Conservation (phyloP, 805 yeast species). For the Sungouiozyma intestinalis region DNA sequence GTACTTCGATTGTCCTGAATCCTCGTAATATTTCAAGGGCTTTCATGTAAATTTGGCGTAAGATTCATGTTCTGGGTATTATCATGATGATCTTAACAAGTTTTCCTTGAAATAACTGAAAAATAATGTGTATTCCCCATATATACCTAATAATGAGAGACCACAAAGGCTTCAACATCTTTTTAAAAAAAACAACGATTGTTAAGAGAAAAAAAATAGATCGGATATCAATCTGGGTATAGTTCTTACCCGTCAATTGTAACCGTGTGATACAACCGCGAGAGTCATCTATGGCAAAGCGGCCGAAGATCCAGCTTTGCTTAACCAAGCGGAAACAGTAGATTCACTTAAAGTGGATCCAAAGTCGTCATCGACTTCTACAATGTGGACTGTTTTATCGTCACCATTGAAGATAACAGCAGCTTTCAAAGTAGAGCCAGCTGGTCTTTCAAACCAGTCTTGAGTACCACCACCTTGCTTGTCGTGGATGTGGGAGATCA, state of each 20-base stretch:
- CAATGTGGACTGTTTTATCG: conserved; percentile 41
- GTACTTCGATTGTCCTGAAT: neutral
- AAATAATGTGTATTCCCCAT: too few relatives aligned
- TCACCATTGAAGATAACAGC: conserved; percentile 68
- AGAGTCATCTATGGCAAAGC: conserved; percentile 18
- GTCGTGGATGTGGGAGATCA: conserved; percentile 75
- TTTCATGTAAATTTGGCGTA: neutral
- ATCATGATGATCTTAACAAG: too few relatives aligned
- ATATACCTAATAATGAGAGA: neutral
- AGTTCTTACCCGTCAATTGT: neutral
- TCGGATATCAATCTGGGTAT: neutral
- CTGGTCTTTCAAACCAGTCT: conserved; percentile 85
- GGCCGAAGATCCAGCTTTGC: conserved; percentile 40
- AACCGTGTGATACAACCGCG: neutral
- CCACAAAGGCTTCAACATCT: too few relatives aligned
- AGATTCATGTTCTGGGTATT: neutral
- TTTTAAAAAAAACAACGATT: too few relatives aligned
- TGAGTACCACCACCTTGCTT: conserved; percentile 79
- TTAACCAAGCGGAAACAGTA: conserved; percentile 54
- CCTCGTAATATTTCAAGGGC: neutral
- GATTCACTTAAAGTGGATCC: conserved; percentile 41
- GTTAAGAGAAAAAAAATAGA: neutral
- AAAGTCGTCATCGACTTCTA: conserved; percentile 51
- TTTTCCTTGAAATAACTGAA: too few relatives aligned
- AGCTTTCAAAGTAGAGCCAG: conserved; percentile 66